phyloP scores from a whole-genome alignment of 768 basidiomycete genomes.

The Termitomyces sp. region DNA sequence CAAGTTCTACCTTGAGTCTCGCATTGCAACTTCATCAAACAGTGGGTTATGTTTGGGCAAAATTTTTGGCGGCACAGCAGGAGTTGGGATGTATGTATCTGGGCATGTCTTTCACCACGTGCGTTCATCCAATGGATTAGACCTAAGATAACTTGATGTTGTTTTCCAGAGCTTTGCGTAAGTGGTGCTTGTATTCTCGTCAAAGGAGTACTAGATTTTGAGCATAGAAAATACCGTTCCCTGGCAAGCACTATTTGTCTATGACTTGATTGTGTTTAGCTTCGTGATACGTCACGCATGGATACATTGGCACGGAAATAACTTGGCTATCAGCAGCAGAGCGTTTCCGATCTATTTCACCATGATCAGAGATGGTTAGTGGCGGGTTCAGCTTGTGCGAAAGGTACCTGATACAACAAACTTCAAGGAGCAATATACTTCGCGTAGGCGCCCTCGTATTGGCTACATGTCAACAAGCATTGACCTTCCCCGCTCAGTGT shows the following conservation, averaged over 20 bases:
- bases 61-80: too few species aligned
- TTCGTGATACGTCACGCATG: too few species aligned
- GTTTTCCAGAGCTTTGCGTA: too few species aligned
- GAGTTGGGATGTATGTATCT: background rate
- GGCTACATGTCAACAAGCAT: background rate
- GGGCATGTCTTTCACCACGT: background rate
- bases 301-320: too few species aligned
- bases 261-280: too few species aligned
- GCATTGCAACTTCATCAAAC: background rate
- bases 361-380: background rate
- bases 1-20: background rate
- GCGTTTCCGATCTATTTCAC: background rate
- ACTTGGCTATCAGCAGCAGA: too few species aligned
- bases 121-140: background rate
- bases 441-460: background rate
- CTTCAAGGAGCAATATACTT: background rate
- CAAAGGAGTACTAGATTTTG: too few species aligned
- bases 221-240: too few species aligned
- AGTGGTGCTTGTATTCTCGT: too few species aligned
- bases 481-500: background rate
- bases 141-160: too few species aligned
- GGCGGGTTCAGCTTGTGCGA: background rate
- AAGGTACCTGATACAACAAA: background rate
- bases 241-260: too few species aligned
- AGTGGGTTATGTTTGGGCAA: background rate